These are phyloP conservation scores for Leccinum fallax DNA, from an alignment of 1,284 basidiomycete species.

Conservation along the genomic window DNA sequence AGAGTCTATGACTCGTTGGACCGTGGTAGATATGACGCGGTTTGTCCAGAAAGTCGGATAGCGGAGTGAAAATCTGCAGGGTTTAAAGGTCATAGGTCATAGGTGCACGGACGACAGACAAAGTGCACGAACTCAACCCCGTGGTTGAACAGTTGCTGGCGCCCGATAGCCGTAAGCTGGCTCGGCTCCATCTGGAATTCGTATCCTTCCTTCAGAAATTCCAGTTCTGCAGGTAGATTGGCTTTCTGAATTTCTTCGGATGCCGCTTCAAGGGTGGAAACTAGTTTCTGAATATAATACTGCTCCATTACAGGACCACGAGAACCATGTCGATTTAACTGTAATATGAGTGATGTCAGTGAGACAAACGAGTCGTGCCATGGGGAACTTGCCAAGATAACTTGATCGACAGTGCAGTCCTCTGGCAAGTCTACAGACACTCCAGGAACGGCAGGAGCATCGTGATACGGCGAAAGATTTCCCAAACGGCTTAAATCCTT, in stretches of 20 bases:
- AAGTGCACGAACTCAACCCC: slow-evolving; percentile 20
- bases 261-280: slow-evolving; percentile 36
- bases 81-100: slow-evolving; percentile 4
- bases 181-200: slow-evolving; percentile 25
- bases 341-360: background rate
- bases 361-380: background rate
- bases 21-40: slow-evolving; percentile 40
- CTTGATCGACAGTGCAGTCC: slow-evolving; percentile 47
- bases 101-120: background rate
- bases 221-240: slow-evolving; percentile 36
- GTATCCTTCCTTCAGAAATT: slow-evolving; percentile 47
- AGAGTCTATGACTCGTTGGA: slow-evolving; percentile 34
- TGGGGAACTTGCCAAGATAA: slow-evolving; percentile 36
- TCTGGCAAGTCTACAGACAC: slow-evolving; percentile 40
- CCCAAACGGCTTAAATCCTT: background rate
- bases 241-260: slow-evolving; percentile 34
- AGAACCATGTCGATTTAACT: slow-evolving; percentile 35
- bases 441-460: slow-evolving; percentile 32
- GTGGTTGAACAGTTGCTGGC: slow-evolving; percentile 20
- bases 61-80: slow-evolving; percentile 20
- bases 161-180: slow-evolving; percentile 22
- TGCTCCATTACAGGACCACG: slow-evolving; percentile 23
- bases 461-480: background rate
- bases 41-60: slow-evolving; percentile 32
- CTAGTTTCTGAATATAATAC: slow-evolving; percentile 37